phyloP scores from a whole-genome alignment of 2,329 filamentous ascomycete genomes.

The Clarireedia paspali region DNA sequence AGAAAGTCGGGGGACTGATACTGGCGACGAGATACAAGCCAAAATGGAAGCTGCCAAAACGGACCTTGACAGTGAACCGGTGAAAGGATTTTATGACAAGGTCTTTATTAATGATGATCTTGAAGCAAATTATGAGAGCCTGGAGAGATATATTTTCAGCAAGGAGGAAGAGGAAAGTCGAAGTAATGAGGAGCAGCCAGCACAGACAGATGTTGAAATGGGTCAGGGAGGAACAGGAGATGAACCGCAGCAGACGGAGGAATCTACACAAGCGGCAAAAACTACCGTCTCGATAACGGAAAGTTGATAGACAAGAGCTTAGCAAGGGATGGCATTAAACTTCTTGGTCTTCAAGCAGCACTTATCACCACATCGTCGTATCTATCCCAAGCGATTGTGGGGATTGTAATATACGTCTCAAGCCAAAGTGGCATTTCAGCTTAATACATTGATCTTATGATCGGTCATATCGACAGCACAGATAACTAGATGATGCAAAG shows the following conservation, averaged over 20 bases:
- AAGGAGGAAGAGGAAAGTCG: conserved; percentile 8
- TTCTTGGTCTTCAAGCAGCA: too few species aligned
- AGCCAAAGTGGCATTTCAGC: too few species aligned
- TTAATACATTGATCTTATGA: too few species aligned
- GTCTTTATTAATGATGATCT: conserved; percentile 44
- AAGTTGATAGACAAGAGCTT: too few species aligned
- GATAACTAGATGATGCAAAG: too few species aligned
- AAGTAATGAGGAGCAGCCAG: not conserved
- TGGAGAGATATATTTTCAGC: conserved; percentile 42
- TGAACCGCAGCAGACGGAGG: not conserved
- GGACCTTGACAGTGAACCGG: conserved; percentile 37
- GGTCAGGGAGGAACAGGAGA: not conserved
- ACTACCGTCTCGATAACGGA: too few species aligned
- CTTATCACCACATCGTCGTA: too few species aligned
- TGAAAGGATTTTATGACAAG: conserved; percentile 42
- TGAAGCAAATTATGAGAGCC: conserved; percentile 39
- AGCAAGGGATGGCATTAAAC: too few species aligned
- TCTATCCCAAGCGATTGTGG: too few species aligned
- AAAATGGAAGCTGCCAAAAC: conserved; percentile 34
- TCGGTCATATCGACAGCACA: too few species aligned
- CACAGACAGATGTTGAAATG: not conserved
- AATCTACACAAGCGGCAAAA: conserved; percentile 30
- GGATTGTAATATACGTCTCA: too few species aligned
- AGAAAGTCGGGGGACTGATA: conserved; percentile 34
- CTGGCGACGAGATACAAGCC: conserved; percentile 40